Base-by-base conservation (phyloP, 352 stramenopile species). In the Globisporangium okanoganense region DNA sequence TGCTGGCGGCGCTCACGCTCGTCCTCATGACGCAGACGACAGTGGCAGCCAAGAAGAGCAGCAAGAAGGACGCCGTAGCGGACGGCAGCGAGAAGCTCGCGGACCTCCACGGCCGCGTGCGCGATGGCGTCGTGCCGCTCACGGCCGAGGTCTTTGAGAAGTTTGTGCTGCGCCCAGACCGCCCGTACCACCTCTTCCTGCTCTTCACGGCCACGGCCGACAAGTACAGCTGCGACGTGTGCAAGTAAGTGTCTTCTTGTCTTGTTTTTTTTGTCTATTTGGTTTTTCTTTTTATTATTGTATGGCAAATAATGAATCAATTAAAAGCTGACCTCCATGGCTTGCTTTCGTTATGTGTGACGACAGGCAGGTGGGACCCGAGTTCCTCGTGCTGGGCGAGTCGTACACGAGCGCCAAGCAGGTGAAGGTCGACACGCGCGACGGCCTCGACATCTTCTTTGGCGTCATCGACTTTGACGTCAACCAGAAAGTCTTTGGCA, bases 141-240 rank as follows among this genome's bases (percentile, higher is more conserved):
- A 79, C 67, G 14, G 64, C 38, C 55, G 78, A 90, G 2, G 67
- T 72, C 20, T 95, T 87, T 65, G 64, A 74, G 12, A 71, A 80
- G 58, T 79, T 83, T 31, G 82, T 77, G 16, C 47, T 79, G 54
- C 80, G 80, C 1, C 76, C 85, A 0, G 82, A 93, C 50, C 83
- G 85, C 31, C 85, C 85, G 49, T 95, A 93, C 70, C 85, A 95
- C 58, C 47, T 92, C 25, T 70, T 95, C 56, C 61, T 93, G 45
- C 65, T 95, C 40, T 88, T 90, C 69, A 95, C 85, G 45, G 80
- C 82, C n/a, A 72, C 76, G 8, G 73, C 71, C 14, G 77, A 85
- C 55, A 91, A 93, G 62, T 91, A 84, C 66, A 78, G 75, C 35
- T 95, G 85, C 58, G 85, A 90, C 33, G 76, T 74, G 29, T 95